Conservation (phyloP, 2,329 filamentous ascomycete species). For the Polytolypa hystricis region DNA sequence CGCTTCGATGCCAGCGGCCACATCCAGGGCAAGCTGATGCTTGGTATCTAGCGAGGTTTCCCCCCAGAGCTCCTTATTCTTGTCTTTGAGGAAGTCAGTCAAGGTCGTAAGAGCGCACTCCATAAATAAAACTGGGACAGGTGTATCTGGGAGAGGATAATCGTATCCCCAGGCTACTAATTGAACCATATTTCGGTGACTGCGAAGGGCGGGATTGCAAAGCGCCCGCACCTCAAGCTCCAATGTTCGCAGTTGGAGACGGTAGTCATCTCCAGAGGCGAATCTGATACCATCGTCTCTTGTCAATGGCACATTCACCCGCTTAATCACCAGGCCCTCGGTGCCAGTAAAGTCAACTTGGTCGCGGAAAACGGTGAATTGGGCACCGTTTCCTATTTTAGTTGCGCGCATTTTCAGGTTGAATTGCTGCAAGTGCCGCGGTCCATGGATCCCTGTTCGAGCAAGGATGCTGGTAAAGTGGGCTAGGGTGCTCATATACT, state of each 20-base stretch:
- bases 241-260: slow-evolving; percentile 16
- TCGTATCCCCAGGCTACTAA: slow-evolving; percentile 20
- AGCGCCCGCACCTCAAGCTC: slow-evolving; percentile 18
- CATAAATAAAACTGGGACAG: slow-evolving; percentile 19
- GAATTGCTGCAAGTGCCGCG: slow-evolving; percentile 14
- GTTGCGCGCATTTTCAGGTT: slow-evolving; percentile 15
- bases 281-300: slow-evolving; percentile 13
- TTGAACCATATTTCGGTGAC: slow-evolving; percentile 18
- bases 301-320: slow-evolving; percentile 18
- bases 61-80: slow-evolving; percentile 9
- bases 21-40: slow-evolving; percentile 18
- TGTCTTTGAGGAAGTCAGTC: slow-evolving; percentile 14
- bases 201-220: slow-evolving; percentile 18
- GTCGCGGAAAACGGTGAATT: slow-evolving; percentile 20
- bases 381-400: slow-evolving; percentile 18
- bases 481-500: slow-evolving; percentile 17
- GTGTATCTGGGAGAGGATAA: slow-evolving; percentile 18
- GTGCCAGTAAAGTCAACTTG: slow-evolving; percentile 8
- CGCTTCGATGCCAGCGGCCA: slow-evolving; percentile 16
- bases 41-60: slow-evolving; percentile 9
- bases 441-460: slow-evolving; percentile 18
- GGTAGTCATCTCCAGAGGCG: slow-evolving; percentile 16
- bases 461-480: slow-evolving; percentile 20
- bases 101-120: slow-evolving; percentile 18
- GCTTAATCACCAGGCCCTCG: slow-evolving; percentile 19